Evolutionary conservation across 495 filamentous ascomycete genomes (phyloP), one percentile per base, ranked within the genome.

Genomic region (Rhizodiscina lignyota): DNA sequence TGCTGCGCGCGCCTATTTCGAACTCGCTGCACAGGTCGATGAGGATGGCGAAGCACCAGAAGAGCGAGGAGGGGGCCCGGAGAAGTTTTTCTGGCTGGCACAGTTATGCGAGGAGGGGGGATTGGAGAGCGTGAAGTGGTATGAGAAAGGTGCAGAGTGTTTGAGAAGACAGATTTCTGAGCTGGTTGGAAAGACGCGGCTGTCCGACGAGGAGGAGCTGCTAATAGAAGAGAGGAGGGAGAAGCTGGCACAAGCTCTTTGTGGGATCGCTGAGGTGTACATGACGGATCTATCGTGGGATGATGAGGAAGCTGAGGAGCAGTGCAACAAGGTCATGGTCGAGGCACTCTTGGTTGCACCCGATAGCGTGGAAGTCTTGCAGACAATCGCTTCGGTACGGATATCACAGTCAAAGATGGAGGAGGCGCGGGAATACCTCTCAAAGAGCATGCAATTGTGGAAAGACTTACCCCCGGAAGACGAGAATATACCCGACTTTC

Each of bases 81-180:
- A 94, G 48, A 96, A 94, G 55, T 96, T 96, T 51, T 60, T 99
- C 1, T 94, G 84, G 75, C 64, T 96, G 18, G 89, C 91, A 30
- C 91, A 99, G 56, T 66, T 99, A 50, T 80, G 76, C 52, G 81
- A 89, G 35, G 68, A 81, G 35, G 89, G 89, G 24, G 91, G 89
- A 2, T 49, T 65, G 36, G 79, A 83, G 41, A 92, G 83, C 48
- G 76, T 96, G 22, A 48, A 52, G 19, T 94, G 87, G 85, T 96
- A 81, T 52, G 79, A 86, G 55, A 76, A 73, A 49, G 91, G 85
- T 12, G 76, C 77, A 0, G 58, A 60, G 18, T 70, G 76, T 27
- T 61, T 96, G 44, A 63, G 77, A 40, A 54, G 61, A 30, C 69
- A 72, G 48, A 72, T 93, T 43, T 67, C 72, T 43, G 53, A 59